Conservation (phyloP, 129 eudicot genomes). For the Flaveria ramosissima region DNA sequence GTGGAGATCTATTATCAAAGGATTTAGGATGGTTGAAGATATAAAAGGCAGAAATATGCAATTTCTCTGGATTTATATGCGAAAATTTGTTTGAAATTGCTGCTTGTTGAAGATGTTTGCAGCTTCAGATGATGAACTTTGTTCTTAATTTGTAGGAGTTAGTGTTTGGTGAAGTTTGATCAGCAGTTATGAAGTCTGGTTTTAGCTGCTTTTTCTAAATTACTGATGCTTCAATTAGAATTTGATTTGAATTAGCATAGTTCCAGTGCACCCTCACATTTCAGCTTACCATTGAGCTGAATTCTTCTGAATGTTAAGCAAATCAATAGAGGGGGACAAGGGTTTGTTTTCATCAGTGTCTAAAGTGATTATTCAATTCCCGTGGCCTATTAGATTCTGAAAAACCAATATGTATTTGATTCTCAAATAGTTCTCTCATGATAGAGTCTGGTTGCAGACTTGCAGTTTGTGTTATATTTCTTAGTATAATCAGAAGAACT, state of each 20-base stretch:
- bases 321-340: not conserved
- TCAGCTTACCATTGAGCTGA: not conserved
- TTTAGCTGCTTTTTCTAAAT: not conserved
- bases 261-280: not conserved
- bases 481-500: no score
- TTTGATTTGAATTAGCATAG: not conserved
- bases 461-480: no score
- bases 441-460: no score
- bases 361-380: not conserved
- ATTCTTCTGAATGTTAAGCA: not conserved
- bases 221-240: not conserved
- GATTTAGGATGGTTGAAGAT: not conserved
- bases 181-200: not conserved
- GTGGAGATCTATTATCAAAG: slow-evolving; percentile 6
- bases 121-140: not conserved
- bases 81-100: not conserved
- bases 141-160: not conserved
- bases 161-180: not conserved
- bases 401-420: no score
- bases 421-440: no score
- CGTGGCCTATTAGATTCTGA: not conserved
- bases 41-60: not conserved
- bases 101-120: not conserved
- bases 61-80: not conserved
- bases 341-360: not conserved